These are phyloP conservation scores for Sporothrix brunneoviolacea DNA, from an alignment of 2,329 filamentous ascomycete genomes.

Conservation along the genomic window DNA sequence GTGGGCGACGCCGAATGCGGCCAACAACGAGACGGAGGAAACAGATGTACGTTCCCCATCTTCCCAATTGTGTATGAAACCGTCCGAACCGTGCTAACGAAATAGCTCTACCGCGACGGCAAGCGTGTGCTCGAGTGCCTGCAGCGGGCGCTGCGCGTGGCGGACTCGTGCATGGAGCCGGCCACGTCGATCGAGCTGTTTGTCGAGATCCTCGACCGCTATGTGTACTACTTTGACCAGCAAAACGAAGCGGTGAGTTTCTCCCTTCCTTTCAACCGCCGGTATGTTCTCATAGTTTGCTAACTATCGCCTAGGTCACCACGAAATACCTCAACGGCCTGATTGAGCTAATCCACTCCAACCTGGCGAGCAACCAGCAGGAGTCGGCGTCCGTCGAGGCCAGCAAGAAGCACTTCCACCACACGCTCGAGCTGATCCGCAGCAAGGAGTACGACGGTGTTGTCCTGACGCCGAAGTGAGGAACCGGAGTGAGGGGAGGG, in stretches of 20 bases:
- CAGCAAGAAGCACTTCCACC: conserved; percentile 87
- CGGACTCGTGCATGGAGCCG: conserved; percentile 98
- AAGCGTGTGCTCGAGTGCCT: conserved; percentile 95
- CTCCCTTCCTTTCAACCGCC: neutral
- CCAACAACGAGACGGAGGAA: conserved; percentile 72
- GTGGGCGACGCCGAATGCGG: conserved; percentile 86
- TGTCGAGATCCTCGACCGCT: conserved; percentile 95
- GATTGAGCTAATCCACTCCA: conserved; percentile 96
- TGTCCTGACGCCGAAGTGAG: conserved; percentile 56
- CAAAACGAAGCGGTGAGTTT: conserved; percentile 80
- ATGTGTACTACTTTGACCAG: conserved; percentile 99
- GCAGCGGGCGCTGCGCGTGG: conserved; percentile 88
- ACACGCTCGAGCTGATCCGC: conserved; percentile 89
- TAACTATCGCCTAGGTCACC: conserved; percentile 52
- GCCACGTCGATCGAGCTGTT: conserved; percentile 96
- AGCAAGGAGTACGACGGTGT: conserved; percentile 91
- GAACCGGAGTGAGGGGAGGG: too few species aligned
- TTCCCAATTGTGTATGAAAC: conserved; percentile 7
- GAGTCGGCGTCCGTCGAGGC: conserved; percentile 79
- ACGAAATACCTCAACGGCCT: conserved; percentile 97
- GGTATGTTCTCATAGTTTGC: neutral
- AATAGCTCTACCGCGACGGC: conserved; percentile 89
- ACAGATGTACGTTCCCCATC: conserved; percentile 58
- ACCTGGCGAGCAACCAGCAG: conserved; percentile 76
- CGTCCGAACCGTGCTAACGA: neutral